Percentiles rank a stretch among this genome's conserved stretches.
Conservation (phyloP, 305 asterid genomes). For the Andrographis paniculata region DNA sequence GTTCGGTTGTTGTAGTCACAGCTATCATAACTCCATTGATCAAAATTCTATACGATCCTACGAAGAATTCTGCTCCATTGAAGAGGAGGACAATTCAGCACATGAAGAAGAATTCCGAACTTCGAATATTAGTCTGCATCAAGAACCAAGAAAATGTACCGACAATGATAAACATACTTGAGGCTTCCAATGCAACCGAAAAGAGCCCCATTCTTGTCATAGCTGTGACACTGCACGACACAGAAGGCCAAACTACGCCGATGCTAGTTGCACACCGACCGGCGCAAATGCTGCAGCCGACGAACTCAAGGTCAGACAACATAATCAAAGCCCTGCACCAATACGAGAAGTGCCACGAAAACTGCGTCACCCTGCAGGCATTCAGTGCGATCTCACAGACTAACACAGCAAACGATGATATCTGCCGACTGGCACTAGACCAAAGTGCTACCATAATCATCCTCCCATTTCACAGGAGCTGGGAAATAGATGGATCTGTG, state of each 20-base stretch:
- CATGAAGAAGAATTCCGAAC: slow-evolving; percentile 35
- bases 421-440: slow-evolving; percentile 45
- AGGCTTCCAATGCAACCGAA: slow-evolving; percentile 55
- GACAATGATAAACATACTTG: slow-evolving; percentile 49
- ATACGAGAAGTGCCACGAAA: slow-evolving; percentile 42
- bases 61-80: slow-evolving; percentile 19
- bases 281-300: slow-evolving; percentile 29
- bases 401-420: slow-evolving; percentile 52
- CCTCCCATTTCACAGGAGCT: slow-evolving; percentile 68
- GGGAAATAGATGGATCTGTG: slow-evolving; percentile 73
- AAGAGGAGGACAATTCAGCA: slow-evolving; percentile 62
- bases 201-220: slow-evolving; percentile 51
- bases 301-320: slow-evolving; percentile 37
- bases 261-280: slow-evolving; percentile 65
- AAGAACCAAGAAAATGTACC: slow-evolving; percentile 53
- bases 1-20: slow-evolving; percentile 46
- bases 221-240: slow-evolving; percentile 55
- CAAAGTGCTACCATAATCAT: slow-evolving; percentile 46
- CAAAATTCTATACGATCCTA: slow-evolving; percentile 39
- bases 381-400: slow-evolving; percentile 42
- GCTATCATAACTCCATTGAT: slow-evolving; percentile 52
- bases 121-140: slow-evolving; percentile 51
- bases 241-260: slow-evolving; percentile 16
- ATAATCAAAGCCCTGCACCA: slow-evolving; percentile 62
- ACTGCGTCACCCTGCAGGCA: slow-evolving; percentile 38